Conservation (phyloP, 805 yeast genomes). For the Suhomyces kilbournensis region DNA sequence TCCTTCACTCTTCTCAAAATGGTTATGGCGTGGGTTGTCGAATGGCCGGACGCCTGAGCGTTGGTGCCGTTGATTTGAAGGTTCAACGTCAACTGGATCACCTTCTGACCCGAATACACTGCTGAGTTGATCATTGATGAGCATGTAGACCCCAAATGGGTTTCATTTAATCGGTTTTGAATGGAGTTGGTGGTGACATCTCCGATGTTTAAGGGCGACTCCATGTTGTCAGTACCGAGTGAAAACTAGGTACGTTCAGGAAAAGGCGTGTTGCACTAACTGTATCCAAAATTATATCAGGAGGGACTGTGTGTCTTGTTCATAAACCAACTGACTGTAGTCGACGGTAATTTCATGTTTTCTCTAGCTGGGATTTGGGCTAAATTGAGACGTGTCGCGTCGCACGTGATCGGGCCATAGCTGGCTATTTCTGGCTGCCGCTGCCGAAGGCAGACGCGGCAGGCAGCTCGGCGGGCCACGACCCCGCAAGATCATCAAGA, state of each 20-base stretch:
- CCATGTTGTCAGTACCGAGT: constrained; percentile 24
- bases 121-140: constrained; percentile 23
- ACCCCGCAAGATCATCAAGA: neutral
- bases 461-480: neutral
- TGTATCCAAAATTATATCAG: neutral
- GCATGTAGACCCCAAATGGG: constrained; percentile 29
- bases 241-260: neutral
- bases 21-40: neutral
- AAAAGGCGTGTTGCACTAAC: neutral
- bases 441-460: neutral
- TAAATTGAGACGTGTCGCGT: neutral
- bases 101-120: constrained; percentile 34
- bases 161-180: constrained; percentile 30
- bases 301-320: neutral
- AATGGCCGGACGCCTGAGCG: neutral
- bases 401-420: neutral
- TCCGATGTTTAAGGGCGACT: constrained; percentile 41
- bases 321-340: neutral
- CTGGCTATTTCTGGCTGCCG: neutral
- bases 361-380: neutral
- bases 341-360: neutral
- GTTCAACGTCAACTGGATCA: constrained; percentile 31
- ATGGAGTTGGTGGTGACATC: constrained; percentile 42
- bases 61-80: constrained; percentile 11
- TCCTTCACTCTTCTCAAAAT: constrained; percentile 43